phyloP scores from a whole-genome alignment of 306 rosid species.

The Quercus dentata region DNA sequence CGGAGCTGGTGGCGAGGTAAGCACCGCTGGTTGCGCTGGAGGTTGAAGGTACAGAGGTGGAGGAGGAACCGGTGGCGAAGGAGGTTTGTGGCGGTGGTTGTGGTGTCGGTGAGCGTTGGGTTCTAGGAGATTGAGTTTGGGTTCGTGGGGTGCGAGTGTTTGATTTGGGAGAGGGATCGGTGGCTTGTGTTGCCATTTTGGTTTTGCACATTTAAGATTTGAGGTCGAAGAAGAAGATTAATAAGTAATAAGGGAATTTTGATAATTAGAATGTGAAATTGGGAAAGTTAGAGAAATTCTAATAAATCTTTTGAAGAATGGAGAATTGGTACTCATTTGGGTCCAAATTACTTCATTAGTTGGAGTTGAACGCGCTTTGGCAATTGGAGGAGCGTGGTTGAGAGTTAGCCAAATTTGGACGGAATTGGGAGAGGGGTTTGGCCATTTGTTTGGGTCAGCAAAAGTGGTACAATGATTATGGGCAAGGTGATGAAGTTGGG shows the following conservation, averaged over 20 bases:
- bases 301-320: no score
- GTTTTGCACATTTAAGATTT: constrained; percentile 51
- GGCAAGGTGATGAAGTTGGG: no score
- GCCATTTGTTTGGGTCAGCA: no score
- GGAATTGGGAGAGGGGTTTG: no score
- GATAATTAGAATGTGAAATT: background rate
- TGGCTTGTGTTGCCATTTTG: constrained; percentile 59
- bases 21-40: constrained; percentile 16
- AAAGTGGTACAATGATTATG: no score
- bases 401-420: no score
- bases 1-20: constrained; percentile 21
- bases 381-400: no score
- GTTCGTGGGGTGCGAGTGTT: constrained; percentile 8
- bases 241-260: no score
- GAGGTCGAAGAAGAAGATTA: background rate
- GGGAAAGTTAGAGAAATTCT: background rate
- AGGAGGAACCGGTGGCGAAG: background rate
- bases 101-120: background rate
- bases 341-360: no score
- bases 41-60: constrained; percentile 32
- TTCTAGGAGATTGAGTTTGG: constrained; percentile 2
- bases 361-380: no score
- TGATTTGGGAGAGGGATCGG: constrained; percentile 12
- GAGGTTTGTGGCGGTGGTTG: no score
- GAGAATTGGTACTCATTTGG: no score